A percentile compares a stretch with the other conserved stretches of the same genome.
Conservation (phyloP, 2,329 filamentous ascomycete species). For the Ophiostoma novo-ulmi region DNA sequence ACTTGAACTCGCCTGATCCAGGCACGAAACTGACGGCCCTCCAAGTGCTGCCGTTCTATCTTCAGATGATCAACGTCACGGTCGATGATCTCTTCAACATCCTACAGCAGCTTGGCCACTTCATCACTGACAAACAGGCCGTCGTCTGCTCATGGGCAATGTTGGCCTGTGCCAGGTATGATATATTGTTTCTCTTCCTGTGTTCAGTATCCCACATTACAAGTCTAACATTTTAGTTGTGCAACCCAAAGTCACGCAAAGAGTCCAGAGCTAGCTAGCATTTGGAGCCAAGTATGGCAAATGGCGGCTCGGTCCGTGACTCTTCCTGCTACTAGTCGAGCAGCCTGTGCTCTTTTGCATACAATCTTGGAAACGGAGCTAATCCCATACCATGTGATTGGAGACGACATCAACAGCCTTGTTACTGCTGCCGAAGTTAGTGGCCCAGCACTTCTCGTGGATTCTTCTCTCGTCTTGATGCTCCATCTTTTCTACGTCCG, state of each 20-base stretch:
- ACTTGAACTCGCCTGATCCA: conserved; percentile 43
- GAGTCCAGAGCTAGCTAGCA: conserved; percentile 38
- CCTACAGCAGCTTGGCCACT: conserved; percentile 52
- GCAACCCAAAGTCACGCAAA: conserved; percentile 41
- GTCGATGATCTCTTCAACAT: conserved; percentile 51
- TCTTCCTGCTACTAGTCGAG: conserved; percentile 65
- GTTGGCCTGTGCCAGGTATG: conserved; percentile 66
- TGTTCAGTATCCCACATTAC: not conserved
- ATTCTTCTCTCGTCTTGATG: conserved; percentile 73
- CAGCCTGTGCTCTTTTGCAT: conserved; percentile 69
- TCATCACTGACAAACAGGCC: conserved; percentile 65
- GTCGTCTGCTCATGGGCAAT: conserved; percentile 73
- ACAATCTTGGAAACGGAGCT: conserved; percentile 61
- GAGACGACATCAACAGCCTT: conserved; percentile 66
- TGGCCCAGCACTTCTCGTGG: conserved; percentile 72
- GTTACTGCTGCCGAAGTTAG: conserved; percentile 73
- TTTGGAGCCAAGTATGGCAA: conserved; percentile 74
- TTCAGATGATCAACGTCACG: conserved; percentile 43
- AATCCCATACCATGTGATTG: conserved; percentile 61
- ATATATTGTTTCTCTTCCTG: not conserved
- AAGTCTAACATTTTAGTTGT: conserved; percentile 31
- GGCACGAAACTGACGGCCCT: conserved; percentile 48
- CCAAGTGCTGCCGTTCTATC: conserved; percentile 54
- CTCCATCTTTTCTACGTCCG: conserved; percentile 60
- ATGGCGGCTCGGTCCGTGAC: conserved; percentile 65